Conservation (phyloP, 2,329 filamentous ascomycete species). For the Pseudogymnoascus sp. region DNA sequence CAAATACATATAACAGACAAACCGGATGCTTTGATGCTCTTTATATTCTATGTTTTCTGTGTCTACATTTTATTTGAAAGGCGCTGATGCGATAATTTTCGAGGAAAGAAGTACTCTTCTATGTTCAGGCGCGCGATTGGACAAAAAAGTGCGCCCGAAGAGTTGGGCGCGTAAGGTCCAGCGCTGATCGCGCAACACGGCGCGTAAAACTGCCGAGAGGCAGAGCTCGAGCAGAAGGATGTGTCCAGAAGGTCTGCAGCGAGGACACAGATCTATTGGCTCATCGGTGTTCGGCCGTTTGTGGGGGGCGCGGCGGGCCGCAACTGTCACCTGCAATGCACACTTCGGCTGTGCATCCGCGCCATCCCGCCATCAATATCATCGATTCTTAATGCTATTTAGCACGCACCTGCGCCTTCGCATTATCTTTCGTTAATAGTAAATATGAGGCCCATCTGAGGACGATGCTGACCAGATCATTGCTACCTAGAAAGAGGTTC, state of each 20-base stretch:
- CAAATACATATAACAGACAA: not conserved
- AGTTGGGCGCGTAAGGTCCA: not conserved
- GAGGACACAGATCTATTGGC: not conserved
- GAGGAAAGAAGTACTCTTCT: not conserved
- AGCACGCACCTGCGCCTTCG: not conserved
- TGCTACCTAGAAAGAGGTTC: slow-evolving; percentile 10
- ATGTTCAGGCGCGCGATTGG: too few relatives aligned
- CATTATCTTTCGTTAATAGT: not conserved
- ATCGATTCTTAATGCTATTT: not conserved
- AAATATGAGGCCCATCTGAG: slow-evolving; percentile 4
- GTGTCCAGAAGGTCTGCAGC: not conserved
- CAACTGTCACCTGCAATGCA: not conserved
- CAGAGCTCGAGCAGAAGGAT: not conserved
- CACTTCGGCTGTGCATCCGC: not conserved
- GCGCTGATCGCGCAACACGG: not conserved
- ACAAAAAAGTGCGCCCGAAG: not conserved
- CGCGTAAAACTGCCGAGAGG: not conserved
- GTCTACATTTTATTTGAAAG: not conserved
- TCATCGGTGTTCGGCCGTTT: not conserved
- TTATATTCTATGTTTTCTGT: not conserved
- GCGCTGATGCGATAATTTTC: not conserved
- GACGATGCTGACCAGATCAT: slow-evolving; percentile 12
- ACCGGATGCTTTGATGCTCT: not conserved
- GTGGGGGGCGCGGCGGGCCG: not conserved
- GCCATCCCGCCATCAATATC: not conserved